Evolutionary conservation across 305 asterid genomes (phyloP), one percentile per base, ranked within the genome.

Genomic region (Fraxinus sp.): DNA sequence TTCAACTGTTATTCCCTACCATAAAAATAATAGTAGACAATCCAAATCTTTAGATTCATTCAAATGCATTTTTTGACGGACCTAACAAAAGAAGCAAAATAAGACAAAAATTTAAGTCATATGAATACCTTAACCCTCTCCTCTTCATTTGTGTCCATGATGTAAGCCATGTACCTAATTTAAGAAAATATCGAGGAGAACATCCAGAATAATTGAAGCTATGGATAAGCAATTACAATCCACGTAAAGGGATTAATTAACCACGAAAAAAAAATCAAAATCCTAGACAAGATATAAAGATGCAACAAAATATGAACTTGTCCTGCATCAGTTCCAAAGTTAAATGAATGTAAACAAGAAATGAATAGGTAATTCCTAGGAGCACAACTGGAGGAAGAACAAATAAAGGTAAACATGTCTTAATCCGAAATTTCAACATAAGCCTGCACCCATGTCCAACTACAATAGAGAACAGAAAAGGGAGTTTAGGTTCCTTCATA

Each of bases 101-200:
- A 18, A 24, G 70, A 33, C 75, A 73, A 68, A 20, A 16, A 32
- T 66, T 46, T 30, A 52, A 16, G 83, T 11, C 70, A 71, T 7
- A 81, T 22, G 33, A 41, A 79, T 89, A 96, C 98, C 98, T 95
- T 95, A 75, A 82, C 94, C 87, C 99, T 92, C 92, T 96, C 98
- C 87, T 96, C 99, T 87, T 96, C 99, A 84, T 96, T 96, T 78
- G 99, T 96, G 84, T 95, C 99, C 98, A 96, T 95, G 85, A 96
- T 96, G 87, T 93, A 96, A 9, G 98, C 98, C 99, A 96, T 96
- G 79, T 96, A 96, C 99, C 98, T 96, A 83, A 16, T 30, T 52
- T 46, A 33, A 79, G 18, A 36, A 59, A 85, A 81, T n/a, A 26
- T 30, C 82, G 36, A 83, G 85, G 10, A 84, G 30, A 77, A 78